Evolutionary conservation across 371 early-diverging fungal genomes (phyloP).

Genomic region (Mortierella sp.): DNA sequence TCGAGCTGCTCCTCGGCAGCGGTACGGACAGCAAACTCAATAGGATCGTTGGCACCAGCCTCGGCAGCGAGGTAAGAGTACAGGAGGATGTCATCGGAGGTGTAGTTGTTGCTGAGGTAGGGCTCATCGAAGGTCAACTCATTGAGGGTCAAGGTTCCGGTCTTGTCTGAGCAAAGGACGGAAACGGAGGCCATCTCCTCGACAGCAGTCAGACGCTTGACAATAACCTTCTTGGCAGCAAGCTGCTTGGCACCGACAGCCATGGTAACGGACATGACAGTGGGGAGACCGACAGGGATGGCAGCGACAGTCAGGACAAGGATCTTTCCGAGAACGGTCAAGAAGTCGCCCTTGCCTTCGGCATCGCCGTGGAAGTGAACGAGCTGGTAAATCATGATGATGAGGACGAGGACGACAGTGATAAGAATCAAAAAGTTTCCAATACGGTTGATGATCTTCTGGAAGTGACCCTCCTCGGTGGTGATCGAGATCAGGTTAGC

Average conservation of each 20-base stretch:
- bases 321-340: slow-evolving; percentile 79
- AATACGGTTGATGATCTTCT: slow-evolving; percentile 90
- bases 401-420: slow-evolving; percentile 81
- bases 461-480: slow-evolving; percentile 86
- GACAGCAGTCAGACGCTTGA: slow-evolving; percentile 92
- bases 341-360: slow-evolving; percentile 54
- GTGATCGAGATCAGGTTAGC: slow-evolving; percentile 89
- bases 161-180: slow-evolving; percentile 95
- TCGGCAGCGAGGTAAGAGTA: slow-evolving; percentile 90
- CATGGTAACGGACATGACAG: slow-evolving; percentile 97
- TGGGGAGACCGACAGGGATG: slow-evolving; percentile 96
- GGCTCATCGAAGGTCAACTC: slow-evolving; percentile 92
- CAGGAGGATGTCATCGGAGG: slow-evolving; percentile 83
- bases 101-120: slow-evolving; percentile 78
- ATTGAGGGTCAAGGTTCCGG: slow-evolving; percentile 97
- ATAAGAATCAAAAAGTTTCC: slow-evolving; percentile 92
- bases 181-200: slow-evolving; percentile 95
- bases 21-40: slow-evolving; percentile 87
- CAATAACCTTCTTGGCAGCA: slow-evolving; percentile 94
- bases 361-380: slow-evolving; percentile 48
- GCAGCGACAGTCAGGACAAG: slow-evolving; percentile 95
- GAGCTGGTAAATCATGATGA: slow-evolving; percentile 83
- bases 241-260: slow-evolving; percentile 95
- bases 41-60: slow-evolving; percentile 91
- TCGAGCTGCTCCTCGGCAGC: slow-evolving; percentile 82